Evolutionary conservation across 257 asterid species (phyloP).

Genomic region (Fraxinus excelsior): DNA sequence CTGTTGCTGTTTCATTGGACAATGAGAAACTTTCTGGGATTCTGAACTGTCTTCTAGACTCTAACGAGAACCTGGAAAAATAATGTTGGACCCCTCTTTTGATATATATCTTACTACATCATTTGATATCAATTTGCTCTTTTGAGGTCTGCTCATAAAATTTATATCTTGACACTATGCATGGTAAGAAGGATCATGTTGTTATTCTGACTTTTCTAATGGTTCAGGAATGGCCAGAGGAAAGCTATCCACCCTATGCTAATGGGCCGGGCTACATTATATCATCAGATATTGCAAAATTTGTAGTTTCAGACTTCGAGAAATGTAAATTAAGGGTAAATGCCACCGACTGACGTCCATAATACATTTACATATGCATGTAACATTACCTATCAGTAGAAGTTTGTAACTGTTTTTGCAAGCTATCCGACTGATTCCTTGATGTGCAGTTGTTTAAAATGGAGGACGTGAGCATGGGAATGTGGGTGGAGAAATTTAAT

Average conservation of each 20-base stretch:
- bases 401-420: not conserved
- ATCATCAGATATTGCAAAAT: slow-evolving; percentile 78
- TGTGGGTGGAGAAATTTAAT: slow-evolving; percentile 88
- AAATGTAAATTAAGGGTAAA: slow-evolving; percentile 65
- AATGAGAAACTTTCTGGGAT: not conserved
- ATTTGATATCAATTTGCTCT: too few species aligned
- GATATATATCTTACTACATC: too few species aligned
- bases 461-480: slow-evolving; percentile 99
- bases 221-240: slow-evolving; percentile 98
- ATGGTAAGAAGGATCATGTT: not conserved
- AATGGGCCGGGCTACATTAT: slow-evolving; percentile 96
- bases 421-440: not conserved
- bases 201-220: not conserved
- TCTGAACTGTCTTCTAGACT: not conserved
- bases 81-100: not conserved
- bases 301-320: slow-evolving; percentile 64
- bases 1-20: not conserved
- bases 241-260: slow-evolving; percentile 90
- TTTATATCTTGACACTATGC: not conserved
- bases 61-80: not conserved
- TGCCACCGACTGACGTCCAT: not conserved
- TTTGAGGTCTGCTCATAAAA: too few species aligned
- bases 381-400: not conserved
- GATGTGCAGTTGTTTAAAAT: slow-evolving; percentile 78
- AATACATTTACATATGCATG: not conserved